Percentiles rank a stretch among this genome's conserved stretches.
phyloP scores from a whole-genome alignment of 176 grass and related monocot genomes.

The Triticum monococcum region DNA sequence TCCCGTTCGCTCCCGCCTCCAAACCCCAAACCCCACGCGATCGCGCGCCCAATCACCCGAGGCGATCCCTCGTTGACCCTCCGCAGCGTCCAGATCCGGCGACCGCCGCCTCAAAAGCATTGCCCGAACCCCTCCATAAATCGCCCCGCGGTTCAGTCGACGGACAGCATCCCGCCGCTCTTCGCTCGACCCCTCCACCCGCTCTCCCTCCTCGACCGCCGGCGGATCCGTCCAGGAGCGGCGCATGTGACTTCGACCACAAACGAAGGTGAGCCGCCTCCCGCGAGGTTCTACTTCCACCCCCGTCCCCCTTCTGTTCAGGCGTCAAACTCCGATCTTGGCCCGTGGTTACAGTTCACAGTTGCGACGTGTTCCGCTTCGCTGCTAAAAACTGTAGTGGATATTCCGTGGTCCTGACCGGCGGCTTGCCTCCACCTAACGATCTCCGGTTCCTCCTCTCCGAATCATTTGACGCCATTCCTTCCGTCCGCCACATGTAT shows the following conservation, averaged over 20 bases:
- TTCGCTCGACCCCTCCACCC: neutral
- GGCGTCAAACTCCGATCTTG: neutral
- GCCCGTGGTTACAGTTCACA: neutral
- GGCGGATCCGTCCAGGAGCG: neutral
- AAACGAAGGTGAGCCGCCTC: conserved; percentile 24
- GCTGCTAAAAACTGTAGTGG: neutral
- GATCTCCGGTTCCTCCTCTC: conserved; percentile 2
- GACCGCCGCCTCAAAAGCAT: neutral
- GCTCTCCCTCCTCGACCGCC: neutral
- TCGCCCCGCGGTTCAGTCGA: neutral
- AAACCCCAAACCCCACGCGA: neutral
- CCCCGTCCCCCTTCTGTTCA: neutral
- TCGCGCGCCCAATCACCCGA: neutral
- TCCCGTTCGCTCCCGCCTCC: neutral
- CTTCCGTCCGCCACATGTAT: neutral
- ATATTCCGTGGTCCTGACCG: neutral
- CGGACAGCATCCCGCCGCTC: neutral
- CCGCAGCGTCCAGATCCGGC: conserved; percentile 16
- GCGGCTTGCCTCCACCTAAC: conserved; percentile 35
- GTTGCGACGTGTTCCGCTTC: conserved; percentile 18
- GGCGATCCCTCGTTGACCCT: conserved; percentile 8
- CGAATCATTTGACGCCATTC: neutral
- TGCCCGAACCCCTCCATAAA: conserved; percentile 14
- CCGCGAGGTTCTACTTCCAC: neutral
- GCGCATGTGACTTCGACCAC: neutral